Evolutionary conservation across 2,329 filamentous ascomycete genomes (phyloP).

Genomic region (Hirsutella thompsonii): DNA sequence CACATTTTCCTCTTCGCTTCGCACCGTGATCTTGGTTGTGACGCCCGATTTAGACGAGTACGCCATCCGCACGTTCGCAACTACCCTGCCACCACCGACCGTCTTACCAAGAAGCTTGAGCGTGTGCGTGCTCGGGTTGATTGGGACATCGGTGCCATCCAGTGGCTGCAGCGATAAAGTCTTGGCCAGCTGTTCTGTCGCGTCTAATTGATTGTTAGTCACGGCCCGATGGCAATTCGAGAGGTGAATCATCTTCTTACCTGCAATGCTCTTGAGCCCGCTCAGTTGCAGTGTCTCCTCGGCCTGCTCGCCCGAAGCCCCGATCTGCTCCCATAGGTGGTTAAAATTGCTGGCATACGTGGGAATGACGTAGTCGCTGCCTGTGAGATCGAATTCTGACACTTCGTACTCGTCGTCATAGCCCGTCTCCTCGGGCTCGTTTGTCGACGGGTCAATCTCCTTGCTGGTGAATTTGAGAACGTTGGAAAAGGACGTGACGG

Average conservation of each 20-base stretch:
- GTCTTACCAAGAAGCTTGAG: slow-evolving; percentile 96
- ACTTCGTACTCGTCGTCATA: slow-evolving; percentile 98
- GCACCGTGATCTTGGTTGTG: slow-evolving; percentile 86
- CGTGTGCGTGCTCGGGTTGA: slow-evolving; percentile 82
- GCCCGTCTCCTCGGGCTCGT: slow-evolving; percentile 78
- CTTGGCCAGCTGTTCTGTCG: slow-evolving; percentile 80
- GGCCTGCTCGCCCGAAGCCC: slow-evolving; percentile 76
- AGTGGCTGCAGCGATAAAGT: slow-evolving; percentile 83
- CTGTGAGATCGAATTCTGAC: slow-evolving; percentile 79
- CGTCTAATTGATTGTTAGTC: slow-evolving; percentile 42
- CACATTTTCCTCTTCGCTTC: slow-evolving; percentile 86
- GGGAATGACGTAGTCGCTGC: slow-evolving; percentile 88
- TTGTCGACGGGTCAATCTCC: slow-evolving; percentile 91
- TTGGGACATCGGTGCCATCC: slow-evolving; percentile 82
- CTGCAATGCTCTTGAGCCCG: slow-evolving; percentile 82
- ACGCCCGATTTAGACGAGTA: slow-evolving; percentile 87
- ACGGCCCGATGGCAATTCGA: background rate
- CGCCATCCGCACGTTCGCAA: slow-evolving; percentile 81
- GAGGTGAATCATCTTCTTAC: slow-evolving; percentile 36
- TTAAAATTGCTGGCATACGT: slow-evolving; percentile 92
- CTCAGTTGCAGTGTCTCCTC: slow-evolving; percentile 83
- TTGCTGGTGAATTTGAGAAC: slow-evolving; percentile 94
- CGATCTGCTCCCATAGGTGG: slow-evolving; percentile 89
- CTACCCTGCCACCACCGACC: slow-evolving; percentile 77
- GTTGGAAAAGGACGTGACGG: slow-evolving; percentile 76